Conservation (phyloP, 441 rosid genomes). For the Codiaeum variegatum region DNA sequence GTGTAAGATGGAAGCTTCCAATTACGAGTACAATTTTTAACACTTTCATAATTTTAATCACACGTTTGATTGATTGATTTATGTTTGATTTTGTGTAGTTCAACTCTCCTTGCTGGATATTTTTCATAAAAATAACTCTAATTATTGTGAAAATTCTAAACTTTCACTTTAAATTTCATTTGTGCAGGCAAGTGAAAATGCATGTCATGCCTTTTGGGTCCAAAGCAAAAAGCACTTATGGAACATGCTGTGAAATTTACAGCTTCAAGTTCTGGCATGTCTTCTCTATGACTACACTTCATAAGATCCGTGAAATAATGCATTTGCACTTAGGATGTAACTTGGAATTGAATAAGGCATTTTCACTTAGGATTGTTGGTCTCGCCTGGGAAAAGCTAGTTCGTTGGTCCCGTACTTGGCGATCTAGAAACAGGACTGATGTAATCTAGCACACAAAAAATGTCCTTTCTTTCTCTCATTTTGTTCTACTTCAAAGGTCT, state of each 20-base stretch:
- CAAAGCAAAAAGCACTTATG: slow-evolving; percentile 39
- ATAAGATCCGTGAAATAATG: background rate
- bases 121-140: background rate
- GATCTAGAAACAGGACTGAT: slow-evolving; percentile 66
- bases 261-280: slow-evolving; percentile 52
- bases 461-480: slow-evolving; percentile 31
- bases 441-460: slow-evolving; percentile 74
- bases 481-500: background rate
- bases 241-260: slow-evolving; percentile 37
- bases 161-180: slow-evolving; percentile 5
- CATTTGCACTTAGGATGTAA: background rate
- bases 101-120: background rate
- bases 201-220: slow-evolving; percentile 29
- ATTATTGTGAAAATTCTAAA: background rate
- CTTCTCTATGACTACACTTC: background rate
- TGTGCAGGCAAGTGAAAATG: slow-evolving; percentile 55
- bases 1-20: too few species aligned
- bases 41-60: too few species aligned
- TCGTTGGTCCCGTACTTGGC: slow-evolving; percentile 86
- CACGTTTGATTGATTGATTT: too few species aligned
- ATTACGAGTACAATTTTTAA: too few species aligned
- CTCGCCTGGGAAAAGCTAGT: slow-evolving; percentile 89
- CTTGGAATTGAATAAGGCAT: background rate
- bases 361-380: slow-evolving; percentile 39
- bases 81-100: background rate